Evolutionary conservation across 2,329 filamentous ascomycete genomes (phyloP).

Genomic region (Colletotrichum euphorbiae): DNA sequence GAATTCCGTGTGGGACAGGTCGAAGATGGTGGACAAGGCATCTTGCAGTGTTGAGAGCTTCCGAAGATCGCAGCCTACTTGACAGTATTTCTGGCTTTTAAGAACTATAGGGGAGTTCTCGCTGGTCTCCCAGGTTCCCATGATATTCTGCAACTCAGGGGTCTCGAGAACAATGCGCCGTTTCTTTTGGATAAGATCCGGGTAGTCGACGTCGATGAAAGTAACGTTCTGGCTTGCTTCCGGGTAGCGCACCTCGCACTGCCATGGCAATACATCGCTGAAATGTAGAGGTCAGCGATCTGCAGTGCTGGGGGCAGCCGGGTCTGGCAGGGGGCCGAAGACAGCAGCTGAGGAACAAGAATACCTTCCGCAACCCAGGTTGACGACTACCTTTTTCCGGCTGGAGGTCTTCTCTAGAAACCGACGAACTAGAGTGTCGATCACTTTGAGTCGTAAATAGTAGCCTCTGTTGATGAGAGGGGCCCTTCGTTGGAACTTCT

Average conservation of each 20-base stretch:
- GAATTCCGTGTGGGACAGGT: slow-evolving; percentile 64
- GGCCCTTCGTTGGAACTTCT: slow-evolving; percentile 83
- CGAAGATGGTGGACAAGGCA: slow-evolving; percentile 68
- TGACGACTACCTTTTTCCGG: slow-evolving; percentile 79
- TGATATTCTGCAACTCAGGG: slow-evolving; percentile 68
- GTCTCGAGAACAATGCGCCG: slow-evolving; percentile 73
- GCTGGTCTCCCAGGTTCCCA: slow-evolving; percentile 68
- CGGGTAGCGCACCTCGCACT: slow-evolving; percentile 77
- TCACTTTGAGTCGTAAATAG: slow-evolving; percentile 84
- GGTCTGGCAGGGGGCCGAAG: not conserved
- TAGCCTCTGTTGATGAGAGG: slow-evolving; percentile 93
- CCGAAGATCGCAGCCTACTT: slow-evolving; percentile 84
- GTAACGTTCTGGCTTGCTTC: slow-evolving; percentile 66
- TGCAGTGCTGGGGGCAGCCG: slow-evolving; percentile 25
- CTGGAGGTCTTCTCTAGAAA: slow-evolving; percentile 71
- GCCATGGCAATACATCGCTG: slow-evolving; percentile 88
- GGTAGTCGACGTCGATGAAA: slow-evolving; percentile 91
- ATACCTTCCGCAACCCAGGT: slow-evolving; percentile 91
- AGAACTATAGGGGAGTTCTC: slow-evolving; percentile 65
- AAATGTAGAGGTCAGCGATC: not conserved
- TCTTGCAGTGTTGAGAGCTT: slow-evolving; percentile 71
- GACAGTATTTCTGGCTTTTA: slow-evolving; percentile 77
- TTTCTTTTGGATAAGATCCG: slow-evolving; percentile 82
- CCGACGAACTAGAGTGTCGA: slow-evolving; percentile 78
- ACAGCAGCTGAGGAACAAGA: slow-evolving; percentile 48